Conservation (phyloP, 768 basidiomycete species). For the Sporobolomyces pararoseus region DNA sequence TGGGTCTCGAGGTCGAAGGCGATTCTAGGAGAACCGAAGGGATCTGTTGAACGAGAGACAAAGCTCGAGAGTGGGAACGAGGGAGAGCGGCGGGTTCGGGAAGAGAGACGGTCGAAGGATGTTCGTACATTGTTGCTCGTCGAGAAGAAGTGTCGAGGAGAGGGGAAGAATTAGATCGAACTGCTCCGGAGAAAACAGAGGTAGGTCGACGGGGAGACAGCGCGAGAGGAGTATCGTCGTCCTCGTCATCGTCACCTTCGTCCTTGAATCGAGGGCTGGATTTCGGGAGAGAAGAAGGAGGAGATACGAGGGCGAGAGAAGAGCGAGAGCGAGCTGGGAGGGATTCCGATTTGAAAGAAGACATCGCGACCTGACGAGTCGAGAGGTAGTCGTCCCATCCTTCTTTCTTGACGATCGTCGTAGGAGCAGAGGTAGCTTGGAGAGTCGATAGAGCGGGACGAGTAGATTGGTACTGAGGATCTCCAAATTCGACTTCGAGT, state of each 20-base stretch:
- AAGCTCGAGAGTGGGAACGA: constrained; percentile 25
- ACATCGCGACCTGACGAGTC: constrained; percentile 19
- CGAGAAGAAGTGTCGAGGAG: not conserved
- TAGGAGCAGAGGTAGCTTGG: not conserved
- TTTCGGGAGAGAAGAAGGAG: not conserved
- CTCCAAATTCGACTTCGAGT: constrained; percentile 13
- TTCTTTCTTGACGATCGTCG: not conserved
- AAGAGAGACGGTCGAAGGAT: not conserved
- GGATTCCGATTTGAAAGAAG: not conserved
- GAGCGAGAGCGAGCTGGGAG: constrained; percentile 17
- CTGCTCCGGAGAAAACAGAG: not conserved
- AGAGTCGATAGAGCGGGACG: not conserved
- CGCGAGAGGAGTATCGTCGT: constrained; percentile 31
- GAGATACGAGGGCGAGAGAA: constrained; percentile 9
- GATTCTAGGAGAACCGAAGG: constrained; percentile 26
- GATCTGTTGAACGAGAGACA: constrained; percentile 5
- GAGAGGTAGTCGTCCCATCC: constrained; percentile 30
- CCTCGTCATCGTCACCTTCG: constrained; percentile 16
- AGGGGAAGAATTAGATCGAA: not conserved
- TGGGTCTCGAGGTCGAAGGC: not conserved
- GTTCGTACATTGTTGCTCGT: constrained; percentile 7
- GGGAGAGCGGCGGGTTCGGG: not conserved
- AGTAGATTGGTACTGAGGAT: not conserved
- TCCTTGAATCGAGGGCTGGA: no score
- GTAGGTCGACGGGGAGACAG: constrained; percentile 8